A percentile compares a stretch with the other conserved stretches of the same genome.
phyloP scores from a whole-genome alignment of 495 filamentous ascomycete genomes.

The Sordaria brevicollis region DNA sequence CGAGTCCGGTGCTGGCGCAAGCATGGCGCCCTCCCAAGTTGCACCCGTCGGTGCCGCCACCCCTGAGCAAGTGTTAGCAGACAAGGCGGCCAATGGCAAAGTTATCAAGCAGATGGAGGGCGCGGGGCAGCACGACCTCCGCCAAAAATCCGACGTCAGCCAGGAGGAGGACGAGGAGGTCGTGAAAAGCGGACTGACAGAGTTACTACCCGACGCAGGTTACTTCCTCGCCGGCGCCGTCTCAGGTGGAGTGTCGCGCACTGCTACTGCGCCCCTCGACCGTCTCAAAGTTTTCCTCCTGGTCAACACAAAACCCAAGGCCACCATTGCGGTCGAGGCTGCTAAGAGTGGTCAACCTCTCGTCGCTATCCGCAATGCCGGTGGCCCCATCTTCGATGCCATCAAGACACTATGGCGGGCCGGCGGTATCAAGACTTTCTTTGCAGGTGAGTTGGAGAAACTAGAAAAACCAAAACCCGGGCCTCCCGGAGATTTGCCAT shows the following conservation, averaged over 20 bases:
- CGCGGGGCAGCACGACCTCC: slow-evolving; percentile 12
- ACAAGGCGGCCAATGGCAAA: slow-evolving; percentile 1
- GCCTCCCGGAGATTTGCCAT: not conserved
- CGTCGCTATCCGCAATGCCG: slow-evolving; percentile 53
- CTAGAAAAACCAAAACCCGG: not conserved
- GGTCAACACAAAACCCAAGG: slow-evolving; percentile 62
- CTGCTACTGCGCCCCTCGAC: slow-evolving; percentile 89
- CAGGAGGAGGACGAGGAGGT: slow-evolving; percentile 17
- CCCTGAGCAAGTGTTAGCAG: slow-evolving; percentile 5
- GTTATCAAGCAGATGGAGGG: slow-evolving; percentile 7
- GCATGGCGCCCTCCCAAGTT: not conserved
- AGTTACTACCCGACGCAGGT: slow-evolving; percentile 59
- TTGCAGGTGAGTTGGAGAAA: slow-evolving; percentile 60
- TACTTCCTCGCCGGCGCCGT: slow-evolving; percentile 94
- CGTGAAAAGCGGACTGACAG: slow-evolving; percentile 40
- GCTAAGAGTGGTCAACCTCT: slow-evolving; percentile 63
- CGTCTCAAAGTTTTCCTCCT: slow-evolving; percentile 96
- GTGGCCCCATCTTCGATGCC: slow-evolving; percentile 60
- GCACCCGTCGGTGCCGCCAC: slow-evolving; percentile 3
- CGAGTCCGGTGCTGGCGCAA: slow-evolving; percentile 7
- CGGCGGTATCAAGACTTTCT: slow-evolving; percentile 85
- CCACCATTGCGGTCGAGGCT: slow-evolving; percentile 48
- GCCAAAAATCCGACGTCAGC: slow-evolving; percentile 14
- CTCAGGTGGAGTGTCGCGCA: slow-evolving; percentile 84
- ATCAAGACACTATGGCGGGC: slow-evolving; percentile 67